phyloP scores from a whole-genome alignment of 192 early-diverging fungal species.

The Backusella tuberculispora region DNA sequence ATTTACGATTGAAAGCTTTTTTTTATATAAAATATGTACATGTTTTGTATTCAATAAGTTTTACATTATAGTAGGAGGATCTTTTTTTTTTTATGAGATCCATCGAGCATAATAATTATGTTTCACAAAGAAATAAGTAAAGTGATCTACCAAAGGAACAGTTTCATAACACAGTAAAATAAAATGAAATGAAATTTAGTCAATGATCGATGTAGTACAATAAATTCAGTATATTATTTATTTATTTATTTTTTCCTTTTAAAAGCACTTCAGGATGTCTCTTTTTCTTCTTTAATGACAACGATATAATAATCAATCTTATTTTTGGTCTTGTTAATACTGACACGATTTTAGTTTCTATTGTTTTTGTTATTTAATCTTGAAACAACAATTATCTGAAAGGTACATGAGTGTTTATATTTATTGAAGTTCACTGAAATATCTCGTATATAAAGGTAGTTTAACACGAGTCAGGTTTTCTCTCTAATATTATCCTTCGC shows the following conservation, averaged over 20 bases:
- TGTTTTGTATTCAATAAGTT: neutral
- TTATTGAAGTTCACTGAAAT: conserved; percentile 5
- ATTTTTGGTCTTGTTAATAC: neutral
- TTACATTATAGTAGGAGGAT: neutral
- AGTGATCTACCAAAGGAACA: neutral
- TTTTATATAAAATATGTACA: neutral
- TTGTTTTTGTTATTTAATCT: neutral
- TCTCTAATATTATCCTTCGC: no score
- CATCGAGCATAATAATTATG: neutral
- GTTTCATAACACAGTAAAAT: conserved; percentile 1
- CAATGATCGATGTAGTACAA: neutral
- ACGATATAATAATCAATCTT: neutral
- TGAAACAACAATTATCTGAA: neutral
- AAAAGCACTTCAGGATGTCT: no score
- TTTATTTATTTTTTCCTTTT: neutral
- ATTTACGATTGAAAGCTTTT: no score
- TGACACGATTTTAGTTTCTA: neutral
- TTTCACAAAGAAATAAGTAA: neutral
- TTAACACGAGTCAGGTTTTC: neutral
- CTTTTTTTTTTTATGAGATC: neutral
- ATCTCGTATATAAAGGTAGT: neutral
- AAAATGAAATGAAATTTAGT: conserved; percentile 8
- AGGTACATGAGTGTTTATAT: neutral
- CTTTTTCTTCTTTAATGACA: no score
- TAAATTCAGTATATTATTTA: neutral